phyloP scores from a whole-genome alignment of 2,329 filamentous ascomycete species.

The Nectriaceae sp. region DNA sequence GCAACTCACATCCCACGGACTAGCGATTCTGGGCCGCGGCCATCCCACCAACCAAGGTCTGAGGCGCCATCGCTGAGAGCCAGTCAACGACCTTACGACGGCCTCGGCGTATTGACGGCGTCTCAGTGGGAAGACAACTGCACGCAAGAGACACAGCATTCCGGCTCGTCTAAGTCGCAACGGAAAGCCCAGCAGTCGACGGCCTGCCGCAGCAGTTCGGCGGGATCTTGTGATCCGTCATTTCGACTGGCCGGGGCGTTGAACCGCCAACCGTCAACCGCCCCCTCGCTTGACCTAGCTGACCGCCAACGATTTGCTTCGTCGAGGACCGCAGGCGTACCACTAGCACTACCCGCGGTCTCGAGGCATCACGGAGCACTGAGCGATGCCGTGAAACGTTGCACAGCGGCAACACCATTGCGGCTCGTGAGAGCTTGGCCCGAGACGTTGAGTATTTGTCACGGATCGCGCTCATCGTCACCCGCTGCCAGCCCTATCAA shows the following conservation, averaged over 20 bases:
- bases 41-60: background rate
- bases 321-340: conserved; percentile 5
- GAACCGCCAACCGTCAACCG: conserved; percentile 10
- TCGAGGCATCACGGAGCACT: conserved; percentile 6
- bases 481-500: background rate
- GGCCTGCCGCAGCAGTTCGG: conserved; percentile 14
- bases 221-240: conserved; percentile 13
- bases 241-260: conserved; percentile 20
- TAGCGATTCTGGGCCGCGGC: background rate
- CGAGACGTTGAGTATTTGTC: no score
- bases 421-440: no score
- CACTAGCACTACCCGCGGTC: background rate
- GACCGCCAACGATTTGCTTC: conserved; percentile 27
- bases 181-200: conserved; percentile 3
- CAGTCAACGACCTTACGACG: background rate
- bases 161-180: conserved; percentile 2
- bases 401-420: conserved; percentile 24
- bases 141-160: conserved; percentile 4
- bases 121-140: background rate
- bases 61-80: conserved; percentile 7
- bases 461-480: background rate
- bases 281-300: conserved; percentile 26
- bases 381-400: conserved; percentile 19
- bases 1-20: background rate
- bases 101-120: background rate